Evolutionary conservation across 2,329 filamentous ascomycete genomes (phyloP), one percentile per base, ranked within the genome.

Genomic region (Aspergillus pseudonomiae): DNA sequence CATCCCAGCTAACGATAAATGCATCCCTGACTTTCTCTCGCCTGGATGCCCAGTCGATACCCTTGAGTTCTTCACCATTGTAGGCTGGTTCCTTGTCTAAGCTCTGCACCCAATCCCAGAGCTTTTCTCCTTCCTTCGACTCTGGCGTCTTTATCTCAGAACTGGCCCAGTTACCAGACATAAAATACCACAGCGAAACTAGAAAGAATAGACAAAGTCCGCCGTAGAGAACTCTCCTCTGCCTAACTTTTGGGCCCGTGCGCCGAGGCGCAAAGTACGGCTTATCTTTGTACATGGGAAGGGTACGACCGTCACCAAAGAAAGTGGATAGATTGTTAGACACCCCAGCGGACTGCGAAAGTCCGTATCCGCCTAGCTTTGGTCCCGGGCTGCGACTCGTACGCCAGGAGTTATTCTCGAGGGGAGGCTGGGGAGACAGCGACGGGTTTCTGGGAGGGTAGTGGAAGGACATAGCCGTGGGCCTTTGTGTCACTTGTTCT

Each of bases 271-370:
- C 72, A 62, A 78, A 81, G 75, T 92, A 95, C n/a, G 95, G 95
- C 78, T 99, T 99, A 81, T 99, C 95, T 80, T 99, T 99, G 83
- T 99, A 99, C 91, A 98, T 94, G 53, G 95, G 95, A 66, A 99
- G 82, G 63, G 88, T 83, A 79, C 86, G 83, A 55, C 84, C 81
- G 57, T 79, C 78, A 43, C 89, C 86, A 66, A 94, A 89, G 64
- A 93, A 84, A 63, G 83, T 84, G 57, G 85, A 86, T 41, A 92
- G 82, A 65, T 86, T 87, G 70, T 86, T 85, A 56, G 89, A 83
- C 45, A 92, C 82, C 55, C 81, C 83, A 63, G 81, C 79, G 54
- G 77, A 68, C 68, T 64, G 75, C 26, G 68, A 72, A 59, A 73
- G 73, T 52, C 76, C 76, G 64, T 78, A 78, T 61, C 80, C 75